Base-by-base conservation (phyloP, 768 basidiomycete genomes). In the Boletus barrowsii region DNA sequence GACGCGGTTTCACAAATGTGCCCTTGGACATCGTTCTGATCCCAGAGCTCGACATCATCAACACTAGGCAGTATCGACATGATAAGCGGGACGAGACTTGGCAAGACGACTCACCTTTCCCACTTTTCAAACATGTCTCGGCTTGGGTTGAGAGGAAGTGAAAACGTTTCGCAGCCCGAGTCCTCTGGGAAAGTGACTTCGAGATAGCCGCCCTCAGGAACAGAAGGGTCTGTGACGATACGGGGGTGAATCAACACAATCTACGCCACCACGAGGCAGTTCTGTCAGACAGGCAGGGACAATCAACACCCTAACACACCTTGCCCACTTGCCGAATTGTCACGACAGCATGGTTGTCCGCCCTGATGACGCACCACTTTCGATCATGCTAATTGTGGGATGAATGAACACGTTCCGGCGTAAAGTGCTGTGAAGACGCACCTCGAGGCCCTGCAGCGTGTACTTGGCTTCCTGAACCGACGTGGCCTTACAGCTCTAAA, bases 401-500 rank as follows among this genome's bases (percentile, higher is more conserved):
- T 61, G 46, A 51, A 39, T 30, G 36, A 22, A 47, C 44, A 39
- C 29, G 47, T 33, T 33, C 33, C 11, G 35, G 44, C 33, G 17
- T 30, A 32, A 8, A 24, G 26, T 22, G 29, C 33, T 1, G 22
- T 43, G 24, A 26, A 39, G 54, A 67, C 73, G 42, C 52, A 87
- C 88, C 77, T 88, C 82, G 4, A 91, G 68, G 26, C 88, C 88
- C 58, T 83, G 75, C 14, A 77, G 74, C 8, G 81, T 84, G 60
- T 83, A 89, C 29, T 66, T 76, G 9, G 78, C 79, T 41, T 74
- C 73, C 47, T 75, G 72, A 1, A 89, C 80, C 26, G 86, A 81
- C 2, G 77, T 84, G 24, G 86, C 88, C 46, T 79, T 80, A 61
- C 88, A 90, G 60, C 88, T 90, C 88, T 91, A 22, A 9, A n/a